Conservation (phyloP, 2,329 filamentous ascomycete species). For the Amylocarpus encephaloides region DNA sequence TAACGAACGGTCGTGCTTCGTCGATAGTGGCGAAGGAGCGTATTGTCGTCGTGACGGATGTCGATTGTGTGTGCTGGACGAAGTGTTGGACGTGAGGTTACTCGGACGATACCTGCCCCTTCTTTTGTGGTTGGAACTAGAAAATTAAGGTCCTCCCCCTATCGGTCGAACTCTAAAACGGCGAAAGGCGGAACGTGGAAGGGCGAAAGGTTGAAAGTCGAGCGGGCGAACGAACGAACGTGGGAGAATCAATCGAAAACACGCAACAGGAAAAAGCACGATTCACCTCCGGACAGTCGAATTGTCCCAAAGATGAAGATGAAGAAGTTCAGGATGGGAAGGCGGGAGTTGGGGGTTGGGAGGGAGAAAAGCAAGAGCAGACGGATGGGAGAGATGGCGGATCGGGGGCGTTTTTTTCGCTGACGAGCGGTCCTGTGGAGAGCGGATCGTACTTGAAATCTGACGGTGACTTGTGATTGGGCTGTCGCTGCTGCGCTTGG, state of each 20-base stretch:
- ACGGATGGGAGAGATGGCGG: background rate
- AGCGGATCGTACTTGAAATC: conserved; percentile 8
- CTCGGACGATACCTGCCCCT: conserved; percentile 19
- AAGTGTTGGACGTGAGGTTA: conserved; percentile 16
- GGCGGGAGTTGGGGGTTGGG: conserved; percentile 7
- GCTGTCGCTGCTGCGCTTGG: conserved; percentile 8
- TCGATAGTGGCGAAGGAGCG: background rate
- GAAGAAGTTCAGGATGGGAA: background rate
- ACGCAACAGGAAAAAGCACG: conserved; percentile 8
- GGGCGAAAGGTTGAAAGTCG: background rate
- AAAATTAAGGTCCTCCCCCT: conserved; percentile 11
- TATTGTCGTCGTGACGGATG: conserved; percentile 3
- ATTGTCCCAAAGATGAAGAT: conserved; percentile 3
- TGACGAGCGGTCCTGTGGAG: conserved; percentile 1
- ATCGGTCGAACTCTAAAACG: conserved; percentile 11
- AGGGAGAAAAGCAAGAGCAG: conserved; percentile 6
- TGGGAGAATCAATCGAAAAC: conserved; percentile 3
- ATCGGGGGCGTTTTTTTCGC: conserved; percentile 5
- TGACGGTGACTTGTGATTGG: conserved; percentile 8
- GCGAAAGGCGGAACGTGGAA: conserved; percentile 8
- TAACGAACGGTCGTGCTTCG: conserved; percentile 3
- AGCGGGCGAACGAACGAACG: conserved; percentile 12
- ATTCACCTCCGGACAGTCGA: conserved; percentile 7
- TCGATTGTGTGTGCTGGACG: background rate
- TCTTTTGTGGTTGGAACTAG: conserved; percentile 18